phyloP scores from a whole-genome alignment of 345 rosid species.

The Corymbia maculata region DNA sequence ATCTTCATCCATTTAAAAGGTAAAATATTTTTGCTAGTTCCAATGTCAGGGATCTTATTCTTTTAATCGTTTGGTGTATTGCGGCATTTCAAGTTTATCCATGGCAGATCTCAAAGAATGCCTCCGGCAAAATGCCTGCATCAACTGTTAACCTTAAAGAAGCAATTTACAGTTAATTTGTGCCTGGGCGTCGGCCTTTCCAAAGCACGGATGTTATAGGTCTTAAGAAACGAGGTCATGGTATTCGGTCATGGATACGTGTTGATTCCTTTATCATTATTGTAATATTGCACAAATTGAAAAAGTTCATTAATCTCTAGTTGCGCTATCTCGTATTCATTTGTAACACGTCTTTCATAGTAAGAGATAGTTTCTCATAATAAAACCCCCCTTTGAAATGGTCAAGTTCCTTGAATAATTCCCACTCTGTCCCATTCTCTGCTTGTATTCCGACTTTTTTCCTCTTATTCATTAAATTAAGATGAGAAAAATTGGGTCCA shows the following conservation, averaged over 20 bases:
- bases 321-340: background rate
- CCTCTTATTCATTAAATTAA: background rate
- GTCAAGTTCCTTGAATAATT: background rate
- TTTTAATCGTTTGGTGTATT: background rate
- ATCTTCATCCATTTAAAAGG: background rate
- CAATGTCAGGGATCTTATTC: background rate
- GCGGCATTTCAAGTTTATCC: background rate
- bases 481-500: background rate
- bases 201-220: conserved; percentile 71
- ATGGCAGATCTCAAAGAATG: conserved; percentile 35
- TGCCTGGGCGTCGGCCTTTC: conserved; percentile 44
- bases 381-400: background rate
- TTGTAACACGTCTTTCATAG: background rate
- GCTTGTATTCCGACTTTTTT: background rate
- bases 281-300: background rate
- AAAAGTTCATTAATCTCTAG: background rate
- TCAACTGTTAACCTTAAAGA: conserved; percentile 76
- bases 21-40: background rate
- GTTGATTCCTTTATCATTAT: conserved; percentile 37
- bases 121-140: conserved; percentile 66
- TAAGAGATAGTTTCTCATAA: background rate
- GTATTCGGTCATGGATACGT: conserved; percentile 89
- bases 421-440: background rate
- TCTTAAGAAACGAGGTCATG: conserved; percentile 74
- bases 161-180: conserved; percentile 20